phyloP scores from a whole-genome alignment of 2,329 filamentous ascomycete species.

The Boeremia lycopersici region DNA sequence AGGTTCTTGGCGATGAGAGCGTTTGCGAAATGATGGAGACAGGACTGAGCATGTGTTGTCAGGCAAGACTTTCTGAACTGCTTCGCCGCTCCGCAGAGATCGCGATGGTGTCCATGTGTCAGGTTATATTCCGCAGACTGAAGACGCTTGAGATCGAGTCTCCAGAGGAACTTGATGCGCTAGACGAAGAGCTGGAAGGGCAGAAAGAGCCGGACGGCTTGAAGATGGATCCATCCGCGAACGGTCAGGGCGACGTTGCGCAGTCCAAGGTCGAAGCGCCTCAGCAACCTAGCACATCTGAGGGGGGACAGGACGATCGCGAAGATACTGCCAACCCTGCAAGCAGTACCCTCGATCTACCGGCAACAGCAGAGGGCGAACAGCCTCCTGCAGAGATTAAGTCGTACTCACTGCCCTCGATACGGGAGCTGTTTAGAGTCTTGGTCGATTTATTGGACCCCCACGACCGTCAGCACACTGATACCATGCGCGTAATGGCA shows the following conservation, averaged over 20 bases:
- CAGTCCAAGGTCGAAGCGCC: constrained; percentile 44
- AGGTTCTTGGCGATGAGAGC: constrained; percentile 95
- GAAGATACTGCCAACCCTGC: constrained; percentile 48
- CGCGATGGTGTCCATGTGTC: constrained; percentile 98
- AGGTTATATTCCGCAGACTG: constrained; percentile 93
- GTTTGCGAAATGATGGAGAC: constrained; percentile 99
- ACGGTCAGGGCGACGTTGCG: constrained; percentile 62
- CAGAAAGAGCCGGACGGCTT: constrained; percentile 69
- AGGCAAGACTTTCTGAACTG: constrained; percentile 87
- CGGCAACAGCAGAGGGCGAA: constrained; percentile 50
- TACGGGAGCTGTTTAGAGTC: constrained; percentile 91
- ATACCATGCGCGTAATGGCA: constrained; percentile 97
- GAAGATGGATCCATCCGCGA: constrained; percentile 81
- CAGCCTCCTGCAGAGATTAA: constrained; percentile 65
- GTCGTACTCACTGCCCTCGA: constrained; percentile 92
- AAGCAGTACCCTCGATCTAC: constrained; percentile 52
- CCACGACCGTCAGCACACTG: constrained; percentile 88
- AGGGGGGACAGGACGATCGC: constrained; percentile 43
- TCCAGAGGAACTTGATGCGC: constrained; percentile 67
- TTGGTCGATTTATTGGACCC: constrained; percentile 93
- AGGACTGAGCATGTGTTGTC: constrained; percentile 94
- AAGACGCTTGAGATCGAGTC: constrained; percentile 83
- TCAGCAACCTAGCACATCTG: constrained; percentile 40
- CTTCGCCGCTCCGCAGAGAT: constrained; percentile 91
- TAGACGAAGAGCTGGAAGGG: constrained; percentile 70